Evolutionary conservation across 1,284 basidiomycete species (phyloP), one percentile per base, ranked within the genome.

Genomic region (Ceratobasidium sp.): DNA sequence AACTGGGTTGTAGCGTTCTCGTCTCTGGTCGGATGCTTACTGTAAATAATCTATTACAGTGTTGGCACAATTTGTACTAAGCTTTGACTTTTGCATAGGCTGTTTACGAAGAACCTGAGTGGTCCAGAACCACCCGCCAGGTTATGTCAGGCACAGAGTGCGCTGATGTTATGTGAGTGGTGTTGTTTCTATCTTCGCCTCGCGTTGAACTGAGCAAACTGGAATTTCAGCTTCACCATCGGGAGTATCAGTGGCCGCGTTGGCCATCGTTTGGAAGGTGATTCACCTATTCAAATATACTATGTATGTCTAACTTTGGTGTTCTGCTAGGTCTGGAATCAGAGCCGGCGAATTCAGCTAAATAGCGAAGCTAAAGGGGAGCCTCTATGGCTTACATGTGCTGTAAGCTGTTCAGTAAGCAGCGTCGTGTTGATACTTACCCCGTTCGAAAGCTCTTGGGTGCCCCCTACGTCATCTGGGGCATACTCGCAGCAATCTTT

Each of bases 201-300:
- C 33, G 44, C 26, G 1, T 46, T 61, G 26, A 42, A 28, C 57
- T 20, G 54, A 20, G 26, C 38, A 28, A 70, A 10, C 5, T 65
- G 33, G 50, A 23, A 15, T 28, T 42, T 15, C 33, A 73, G 69
- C 56, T 12, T 56, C 61, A 54, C 44, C 69, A 10, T 38, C 69
- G 12, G 69, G 56, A n/a, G 48, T 73, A 56, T 57, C 69, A 3
- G 69, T 56, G 10, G 69, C 40, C 17, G 69, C 69, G 2, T 28
- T 73, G 57, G 46, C 56, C 13, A 10, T 73, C 3, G 42, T 73
- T 38, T 73, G 69, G 69, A 73, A 73, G 42, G 69, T 73, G 13
- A 12, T 56, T 12, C 17, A n/a, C 23, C 4, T 42, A 17, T 26
- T 2, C 5, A 10, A 1, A 7, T 33, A 54, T 69, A 26, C 23